phyloP scores from a whole-genome alignment of 768 basidiomycete genomes.

The Tephrocybe sp. region DNA sequence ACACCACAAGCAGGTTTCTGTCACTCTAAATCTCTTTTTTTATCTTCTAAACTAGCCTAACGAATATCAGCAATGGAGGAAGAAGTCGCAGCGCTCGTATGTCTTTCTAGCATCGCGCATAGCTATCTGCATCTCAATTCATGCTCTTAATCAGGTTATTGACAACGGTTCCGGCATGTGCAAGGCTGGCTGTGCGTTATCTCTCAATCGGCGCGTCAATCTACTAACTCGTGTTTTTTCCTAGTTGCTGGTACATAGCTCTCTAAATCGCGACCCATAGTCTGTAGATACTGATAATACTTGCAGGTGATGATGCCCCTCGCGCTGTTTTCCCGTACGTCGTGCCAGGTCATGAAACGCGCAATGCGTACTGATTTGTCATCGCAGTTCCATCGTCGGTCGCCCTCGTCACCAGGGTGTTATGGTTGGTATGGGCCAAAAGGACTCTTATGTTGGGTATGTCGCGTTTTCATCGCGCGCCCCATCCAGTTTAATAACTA shows the following conservation, averaged over 20 bases:
- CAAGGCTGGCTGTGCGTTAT: conserved; percentile 93
- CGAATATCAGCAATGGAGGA: conserved; percentile 43
- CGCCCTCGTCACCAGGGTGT: conserved; percentile 93
- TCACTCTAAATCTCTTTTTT: conserved; percentile 14
- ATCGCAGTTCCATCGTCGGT: conserved; percentile 81
- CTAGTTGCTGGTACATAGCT: conserved; percentile 59
- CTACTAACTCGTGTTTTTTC: conserved; percentile 19
- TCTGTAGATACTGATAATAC: conserved; percentile 12
- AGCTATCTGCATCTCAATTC: conserved; percentile 2
- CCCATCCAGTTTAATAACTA: conserved; percentile 9
- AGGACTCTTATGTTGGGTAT: conserved; percentile 95
- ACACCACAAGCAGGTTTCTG: conserved; percentile 13
- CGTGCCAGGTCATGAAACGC: not conserved
- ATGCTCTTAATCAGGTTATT: conserved; percentile 54
- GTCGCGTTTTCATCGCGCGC: conserved; percentile 19
- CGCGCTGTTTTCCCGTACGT: conserved; percentile 95
- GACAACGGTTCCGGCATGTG: conserved; percentile 99
- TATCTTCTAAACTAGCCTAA: conserved; percentile 24
- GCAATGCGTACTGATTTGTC: not conserved
- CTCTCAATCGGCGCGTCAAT: conserved; percentile 11
- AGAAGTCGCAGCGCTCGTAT: conserved; percentile 46
- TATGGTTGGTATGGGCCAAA: conserved; percentile 97
- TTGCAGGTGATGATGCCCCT: conserved; percentile 81
- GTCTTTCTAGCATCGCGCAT: conserved; percentile 26
- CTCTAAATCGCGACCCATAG: not conserved